Conservation (phyloP, 2,329 filamentous ascomycete genomes). For the Fusarium sulawesiense region DNA sequence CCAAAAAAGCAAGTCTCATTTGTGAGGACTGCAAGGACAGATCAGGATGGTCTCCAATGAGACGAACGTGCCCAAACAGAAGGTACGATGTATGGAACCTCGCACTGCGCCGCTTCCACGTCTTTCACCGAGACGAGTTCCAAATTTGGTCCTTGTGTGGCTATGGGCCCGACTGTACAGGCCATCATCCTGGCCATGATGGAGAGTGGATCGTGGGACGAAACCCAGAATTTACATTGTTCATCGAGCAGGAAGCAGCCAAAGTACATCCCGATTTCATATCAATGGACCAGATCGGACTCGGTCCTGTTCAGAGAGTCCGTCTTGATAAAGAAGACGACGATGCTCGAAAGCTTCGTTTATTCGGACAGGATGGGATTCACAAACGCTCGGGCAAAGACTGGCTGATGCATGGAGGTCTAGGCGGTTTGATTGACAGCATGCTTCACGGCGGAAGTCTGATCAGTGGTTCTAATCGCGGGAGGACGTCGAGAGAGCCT, state of each 20-base stretch:
- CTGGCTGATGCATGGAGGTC: background rate
- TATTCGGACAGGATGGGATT: background rate
- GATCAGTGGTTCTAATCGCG: background rate
- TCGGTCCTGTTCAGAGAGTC: background rate
- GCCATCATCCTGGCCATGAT: background rate
- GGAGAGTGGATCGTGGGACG: background rate
- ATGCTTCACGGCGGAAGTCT: slow-evolving; percentile 8
- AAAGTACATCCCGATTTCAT: background rate
- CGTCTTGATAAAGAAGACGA: background rate
- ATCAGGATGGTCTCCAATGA: background rate
- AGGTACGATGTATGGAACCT: slow-evolving; percentile 12
- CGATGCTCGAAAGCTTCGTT: background rate
- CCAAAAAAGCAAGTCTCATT: background rate
- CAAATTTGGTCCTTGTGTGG: background rate
- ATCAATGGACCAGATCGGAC: background rate
- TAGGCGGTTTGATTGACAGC: background rate
- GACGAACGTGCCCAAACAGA: background rate
- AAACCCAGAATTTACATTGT: background rate
- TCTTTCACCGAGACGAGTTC: background rate
- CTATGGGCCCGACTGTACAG: background rate
- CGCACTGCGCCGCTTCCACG: slow-evolving; percentile 7
- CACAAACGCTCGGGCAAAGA: background rate
- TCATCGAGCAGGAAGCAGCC: background rate
- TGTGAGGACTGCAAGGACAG: background rate
- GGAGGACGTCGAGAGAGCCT: background rate